Evolutionary conservation across 441 rosid genomes (phyloP), one percentile per base, ranked within the genome.

Genomic region (Caryocar brasiliense): DNA sequence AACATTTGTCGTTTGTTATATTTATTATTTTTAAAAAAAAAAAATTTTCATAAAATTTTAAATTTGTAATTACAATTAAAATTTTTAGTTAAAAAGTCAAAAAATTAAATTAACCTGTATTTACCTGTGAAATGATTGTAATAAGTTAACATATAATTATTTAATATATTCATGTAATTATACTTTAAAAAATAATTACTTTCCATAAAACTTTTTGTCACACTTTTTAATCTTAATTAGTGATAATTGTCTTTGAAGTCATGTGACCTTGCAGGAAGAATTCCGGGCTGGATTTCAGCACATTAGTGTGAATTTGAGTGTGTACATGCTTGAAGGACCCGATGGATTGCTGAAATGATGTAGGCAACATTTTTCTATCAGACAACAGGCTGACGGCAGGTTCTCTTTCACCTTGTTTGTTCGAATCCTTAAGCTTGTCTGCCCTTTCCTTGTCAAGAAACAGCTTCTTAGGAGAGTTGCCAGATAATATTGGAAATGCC

Each of bases 271-370:
- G 2, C 30, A 21, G 65, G 71, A 12, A 26, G 22, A 39, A 70
- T 70, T 43, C 71, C 65, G 3, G 59, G 14, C 6, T 70, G 75
- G 75, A 43, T 65, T 40, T 47, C 59, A 2, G 47, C 24, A 7
- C 68, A 65, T 48, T 61, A 32, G 54, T 23, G 11, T 70, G 61
- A 62, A 70, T 44, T 65, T 70, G 60, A 70, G 75, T 8, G 47
- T 53, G 43, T 65, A 70, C 41, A 38, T 29, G 55, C 64, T 70
- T 13, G 43, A 64, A 35, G 74, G 74, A 33, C 28, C 41, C 28
- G 25, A 19, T 64, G 64, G 67, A 37, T 69, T 19, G 70, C 67
- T 6, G 64, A 64, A 52, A 52, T 57, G 53, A 57, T 2, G 9
- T 56, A 11, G 55, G 61, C 59, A 56, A 33, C 39, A 38, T 61